Evolutionary conservation across 2,329 filamentous ascomycete genomes (phyloP), one percentile per base, ranked within the genome.

Genomic region (Hypoxylon sp.): DNA sequence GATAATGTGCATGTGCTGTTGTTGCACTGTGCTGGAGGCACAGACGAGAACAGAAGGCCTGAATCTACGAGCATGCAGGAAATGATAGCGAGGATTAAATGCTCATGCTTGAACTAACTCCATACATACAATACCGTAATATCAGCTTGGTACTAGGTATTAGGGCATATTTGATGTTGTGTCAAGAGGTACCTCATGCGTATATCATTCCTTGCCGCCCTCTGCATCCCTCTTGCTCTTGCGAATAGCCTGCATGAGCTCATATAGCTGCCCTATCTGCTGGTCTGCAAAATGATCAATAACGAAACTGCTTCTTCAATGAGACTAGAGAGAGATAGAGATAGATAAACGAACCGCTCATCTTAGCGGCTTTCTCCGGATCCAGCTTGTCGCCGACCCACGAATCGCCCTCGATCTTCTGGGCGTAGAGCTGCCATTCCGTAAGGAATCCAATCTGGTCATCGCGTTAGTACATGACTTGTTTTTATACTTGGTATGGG

Each of bases 401-500:
- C 0, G 84, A 78, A 55, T 97, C 90, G 0, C 94, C 94, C 74
- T 98, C 94, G 15, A 99, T 81, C 75, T 93, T 89, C 76, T 99
- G 94, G 1, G 93, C 94, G 75, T 98, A 99, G 54, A 92, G 81
- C 78, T 99, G 95, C 94, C 94, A 99, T 78, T 98, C 94, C 0
- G 92, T 94, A 70, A 99, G 83, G 77, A 99, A 99, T 1, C 94
- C 95, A 72, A 98, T 93, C 93, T 97, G 69, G 13, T 52, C 13
- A 10, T 22, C 7, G n/a, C 15, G 19, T 15, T 10, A 26, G 13
- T 22, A 52, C 56, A 26, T 53, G 15, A 15, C 50, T 13, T 20
- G 54, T n/a, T n/a, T 32, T 24, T 13, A 2, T 49, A 37, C 32
- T 11, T 1, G 32, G 22, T 46, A 13, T 20, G 58, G 13, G 13